Percentiles rank a stretch among this genome's conserved stretches.
These are phyloP conservation scores for Arthrobotrys megalospora DNA, from an alignment of 2,329 filamentous ascomycete species.

Conservation along the genomic window DNA sequence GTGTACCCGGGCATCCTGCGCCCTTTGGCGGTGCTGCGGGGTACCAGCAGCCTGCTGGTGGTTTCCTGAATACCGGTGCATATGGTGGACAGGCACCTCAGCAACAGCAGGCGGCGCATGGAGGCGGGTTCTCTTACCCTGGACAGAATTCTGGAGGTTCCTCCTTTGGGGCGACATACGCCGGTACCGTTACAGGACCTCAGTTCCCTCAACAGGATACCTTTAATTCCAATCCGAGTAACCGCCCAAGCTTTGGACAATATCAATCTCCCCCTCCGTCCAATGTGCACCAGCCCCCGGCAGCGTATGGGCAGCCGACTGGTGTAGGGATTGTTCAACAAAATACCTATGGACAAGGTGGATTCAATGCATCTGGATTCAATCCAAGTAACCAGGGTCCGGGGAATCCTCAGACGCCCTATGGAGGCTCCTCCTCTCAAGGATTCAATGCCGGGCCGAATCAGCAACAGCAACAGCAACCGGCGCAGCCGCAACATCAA, in stretches of 20 bases:
- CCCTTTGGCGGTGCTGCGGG: slow-evolving; percentile 46
- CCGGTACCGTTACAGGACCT: slow-evolving; percentile 52
- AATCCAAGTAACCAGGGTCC: slow-evolving; percentile 26
- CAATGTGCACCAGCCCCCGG: slow-evolving; percentile 48
- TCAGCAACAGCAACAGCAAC: slow-evolving; percentile 40
- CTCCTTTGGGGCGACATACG: slow-evolving; percentile 54
- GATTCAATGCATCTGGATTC: slow-evolving; percentile 44
- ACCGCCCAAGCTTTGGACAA: slow-evolving; percentile 48
- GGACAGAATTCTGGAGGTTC: slow-evolving; percentile 41
- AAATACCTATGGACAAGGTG: slow-evolving; percentile 33
- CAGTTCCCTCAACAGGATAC: slow-evolving; percentile 50
- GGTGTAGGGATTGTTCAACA: slow-evolving; percentile 21
- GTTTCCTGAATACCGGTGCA: slow-evolving; percentile 42
- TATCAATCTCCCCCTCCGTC: slow-evolving; percentile 55
- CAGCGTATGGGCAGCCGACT: slow-evolving; percentile 47
- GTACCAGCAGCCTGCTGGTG: slow-evolving; percentile 46
- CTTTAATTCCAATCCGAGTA: slow-evolving; percentile 33
- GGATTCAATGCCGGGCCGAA: slow-evolving; percentile 39
- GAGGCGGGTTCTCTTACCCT: slow-evolving; percentile 47
- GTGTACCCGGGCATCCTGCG: slow-evolving; percentile 38
- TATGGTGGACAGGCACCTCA: slow-evolving; percentile 45
- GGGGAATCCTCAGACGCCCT: slow-evolving; percentile 19
- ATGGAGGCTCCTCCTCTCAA: slow-evolving; percentile 35
- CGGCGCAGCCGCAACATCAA: slow-evolving; percentile 51
- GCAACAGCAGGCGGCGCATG: slow-evolving; percentile 37